Base-by-base conservation (phyloP, 306 rosid species). In the Hylodesmum podocarpum region DNA sequence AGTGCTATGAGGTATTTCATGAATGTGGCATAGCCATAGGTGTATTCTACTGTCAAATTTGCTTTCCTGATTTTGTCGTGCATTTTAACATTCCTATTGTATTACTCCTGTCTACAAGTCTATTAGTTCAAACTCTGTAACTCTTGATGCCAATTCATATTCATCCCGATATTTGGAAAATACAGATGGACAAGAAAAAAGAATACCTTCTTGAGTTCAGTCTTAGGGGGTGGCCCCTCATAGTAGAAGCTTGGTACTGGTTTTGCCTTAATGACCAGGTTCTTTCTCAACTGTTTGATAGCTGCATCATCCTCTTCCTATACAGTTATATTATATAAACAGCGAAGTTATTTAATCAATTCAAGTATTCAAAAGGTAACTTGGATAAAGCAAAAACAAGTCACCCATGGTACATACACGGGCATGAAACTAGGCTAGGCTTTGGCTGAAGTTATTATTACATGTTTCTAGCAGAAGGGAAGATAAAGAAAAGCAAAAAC, bases 261-360 rank as follows among this genome's bases (percentile, higher is more conserved):
- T 4, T 93, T 96, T 74, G 99, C 99, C 84, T 87, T 96, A 72
- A 96, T 79, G 78, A 96, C 91, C 90, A 96, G 83, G 76, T 70
- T 83, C 89, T 84, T 96, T 82, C 99, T 88, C 79, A 96, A 66
- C 85, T 84, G 88, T 86, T 88, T 93, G 85, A 96, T 24, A 37
- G 98, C 93, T 72, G 97, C 96, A 44, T 93, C 94, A 57, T 96
- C 94, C 91, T 96, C 99, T 88, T 93, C 99, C 99, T 96, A 74
- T 44, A 58, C 79, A 65, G 47, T 79, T 67, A 73, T 33, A 62
- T 66, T 28, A 25, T 63, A 66, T 39, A 84, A 19, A 59, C 70
- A 47, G 31, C 10, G 19, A 70, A 76, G 71, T 39, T n/a, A 14
- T 34, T 46, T 40, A 11, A 77, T 73, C 59, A 51, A 31, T 27